Conservation (phyloP, 805 yeast species). For the Gaillardinia entomophila region DNA sequence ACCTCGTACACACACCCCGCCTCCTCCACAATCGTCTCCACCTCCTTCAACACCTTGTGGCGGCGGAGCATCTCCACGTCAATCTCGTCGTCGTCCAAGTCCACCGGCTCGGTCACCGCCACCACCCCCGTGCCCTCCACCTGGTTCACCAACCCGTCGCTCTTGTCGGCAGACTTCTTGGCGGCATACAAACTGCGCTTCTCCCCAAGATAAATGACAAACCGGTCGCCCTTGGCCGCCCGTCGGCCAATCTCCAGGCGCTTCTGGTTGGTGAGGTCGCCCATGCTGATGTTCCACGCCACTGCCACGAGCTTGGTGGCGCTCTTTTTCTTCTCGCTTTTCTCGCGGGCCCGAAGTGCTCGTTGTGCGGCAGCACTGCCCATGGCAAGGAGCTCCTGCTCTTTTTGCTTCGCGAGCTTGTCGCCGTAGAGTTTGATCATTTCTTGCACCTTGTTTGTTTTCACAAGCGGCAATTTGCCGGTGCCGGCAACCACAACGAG, state of each 20-base stretch:
- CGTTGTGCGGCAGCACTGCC: constrained; percentile 29
- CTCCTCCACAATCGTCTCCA: constrained; percentile 24
- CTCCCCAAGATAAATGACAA: constrained; percentile 20
- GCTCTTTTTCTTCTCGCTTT: constrained; percentile 30
- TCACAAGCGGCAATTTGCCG: constrained; percentile 21
- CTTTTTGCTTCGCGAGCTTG: constrained; percentile 24
- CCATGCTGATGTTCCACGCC: constrained; percentile 52
- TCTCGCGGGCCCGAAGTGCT: constrained; percentile 20
- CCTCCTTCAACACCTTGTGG: constrained; percentile 19
- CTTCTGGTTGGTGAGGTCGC: constrained; percentile 50
- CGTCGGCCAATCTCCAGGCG: constrained; percentile 42
- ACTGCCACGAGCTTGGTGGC: constrained; percentile 44
- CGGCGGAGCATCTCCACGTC: constrained; percentile 18
- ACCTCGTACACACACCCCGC: constrained; percentile 19
- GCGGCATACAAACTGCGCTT: constrained; percentile 11
- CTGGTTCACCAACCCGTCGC: constrained; percentile 5
- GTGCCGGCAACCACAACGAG: constrained; percentile 13
- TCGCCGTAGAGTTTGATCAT: constrained; percentile 30
- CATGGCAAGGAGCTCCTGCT: constrained; percentile 22
- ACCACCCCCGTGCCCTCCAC: constrained; percentile 1
- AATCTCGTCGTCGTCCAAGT: constrained; percentile 10
- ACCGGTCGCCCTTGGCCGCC: constrained; percentile 38
- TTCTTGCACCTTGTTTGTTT: constrained; percentile 16
- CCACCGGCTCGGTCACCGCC: constrained; percentile 4
- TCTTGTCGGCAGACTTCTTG: constrained; percentile 8